Conservation (phyloP, 768 basidiomycete genomes). For the Naganishia vaughanmartiniae region DNA sequence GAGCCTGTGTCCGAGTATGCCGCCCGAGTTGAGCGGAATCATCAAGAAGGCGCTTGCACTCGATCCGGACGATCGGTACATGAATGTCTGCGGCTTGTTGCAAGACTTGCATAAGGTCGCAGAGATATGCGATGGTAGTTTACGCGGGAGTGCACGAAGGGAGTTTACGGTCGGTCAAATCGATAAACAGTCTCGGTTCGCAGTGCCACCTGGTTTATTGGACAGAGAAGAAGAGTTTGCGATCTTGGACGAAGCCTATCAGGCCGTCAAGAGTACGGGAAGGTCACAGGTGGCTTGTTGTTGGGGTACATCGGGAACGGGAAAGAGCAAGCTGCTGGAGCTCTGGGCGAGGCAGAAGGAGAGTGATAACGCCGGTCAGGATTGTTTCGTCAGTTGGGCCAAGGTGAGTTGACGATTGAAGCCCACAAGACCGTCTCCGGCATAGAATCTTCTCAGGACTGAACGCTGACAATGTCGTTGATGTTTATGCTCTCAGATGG, state of each 20-base stretch:
- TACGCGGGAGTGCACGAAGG: neutral
- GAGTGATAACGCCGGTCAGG: slow-evolving; percentile 15
- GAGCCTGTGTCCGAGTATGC: slow-evolving; percentile 20
- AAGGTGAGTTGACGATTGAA: slow-evolving; percentile 15
- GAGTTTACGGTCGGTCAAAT: slow-evolving; percentile 26
- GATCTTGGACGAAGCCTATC: slow-evolving; percentile 23
- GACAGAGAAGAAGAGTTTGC: slow-evolving; percentile 23
- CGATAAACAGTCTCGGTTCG: slow-evolving; percentile 17
- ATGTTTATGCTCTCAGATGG: slow-evolving; percentile 42
- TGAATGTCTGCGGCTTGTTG: slow-evolving; percentile 34
- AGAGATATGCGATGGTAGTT: slow-evolving; percentile 31
- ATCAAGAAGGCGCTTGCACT: slow-evolving; percentile 40
- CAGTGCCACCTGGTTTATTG: slow-evolving; percentile 3
- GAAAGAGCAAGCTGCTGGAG: slow-evolving; percentile 27
- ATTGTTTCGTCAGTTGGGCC: slow-evolving; percentile 30
- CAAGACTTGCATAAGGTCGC: slow-evolving; percentile 40
- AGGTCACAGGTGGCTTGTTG: slow-evolving; percentile 19
- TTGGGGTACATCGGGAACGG: slow-evolving; percentile 26
- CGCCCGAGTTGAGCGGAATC: slow-evolving; percentile 38
- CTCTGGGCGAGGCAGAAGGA: slow-evolving; percentile 28
- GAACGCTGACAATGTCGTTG: neutral
- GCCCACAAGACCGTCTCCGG: neutral
- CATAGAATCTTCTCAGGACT: too few species aligned
- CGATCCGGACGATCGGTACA: slow-evolving; percentile 43
- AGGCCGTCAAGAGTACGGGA: slow-evolving; percentile 11